These are phyloP conservation scores for Russula olivacea DNA, from an alignment of 768 basidiomycete species.

Conservation along the genomic window DNA sequence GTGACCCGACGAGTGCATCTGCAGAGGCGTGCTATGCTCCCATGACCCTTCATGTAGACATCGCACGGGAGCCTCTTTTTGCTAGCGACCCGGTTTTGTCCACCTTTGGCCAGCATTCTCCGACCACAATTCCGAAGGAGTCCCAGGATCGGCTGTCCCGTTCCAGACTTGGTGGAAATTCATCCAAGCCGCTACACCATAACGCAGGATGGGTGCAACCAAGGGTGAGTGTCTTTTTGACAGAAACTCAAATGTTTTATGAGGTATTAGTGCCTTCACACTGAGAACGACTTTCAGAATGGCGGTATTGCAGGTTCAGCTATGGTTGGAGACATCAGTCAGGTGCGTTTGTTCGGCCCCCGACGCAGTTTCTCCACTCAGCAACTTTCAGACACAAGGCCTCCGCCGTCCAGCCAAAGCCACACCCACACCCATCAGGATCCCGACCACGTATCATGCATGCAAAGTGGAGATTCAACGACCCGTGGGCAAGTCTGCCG, in stretches of 20 bases:
- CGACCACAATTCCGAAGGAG: not conserved
- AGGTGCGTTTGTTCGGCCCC: not conserved
- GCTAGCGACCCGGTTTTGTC: constrained; percentile 3
- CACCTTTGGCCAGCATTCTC: not conserved
- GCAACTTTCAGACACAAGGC: not conserved
- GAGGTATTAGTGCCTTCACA: not conserved
- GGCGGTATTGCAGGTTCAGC: not conserved
- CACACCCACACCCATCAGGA: constrained; percentile 21
- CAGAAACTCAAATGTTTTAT: not conserved
- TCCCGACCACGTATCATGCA: constrained; percentile 8
- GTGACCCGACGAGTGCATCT: constrained; percentile 5
- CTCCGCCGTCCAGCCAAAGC: constrained; percentile 6
- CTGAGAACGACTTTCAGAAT: constrained; percentile 11
- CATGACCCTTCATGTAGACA: constrained; percentile 7
- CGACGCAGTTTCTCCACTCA: not conserved
- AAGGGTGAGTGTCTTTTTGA: not conserved
- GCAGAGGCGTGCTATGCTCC: not conserved
- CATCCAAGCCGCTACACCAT: not conserved
- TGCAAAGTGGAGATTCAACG: constrained; percentile 16
- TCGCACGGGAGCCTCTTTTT: constrained; percentile 15
- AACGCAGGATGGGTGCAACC: not conserved
- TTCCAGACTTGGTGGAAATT: not conserved
- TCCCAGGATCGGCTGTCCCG: not conserved
- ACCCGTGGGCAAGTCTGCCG: constrained; percentile 4
- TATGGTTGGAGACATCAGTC: not conserved